Percentiles rank a stretch among this genome's conserved stretches.
Conservation (phyloP, 495 filamentous ascomycete genomes). For the Penicillium parvum region DNA sequence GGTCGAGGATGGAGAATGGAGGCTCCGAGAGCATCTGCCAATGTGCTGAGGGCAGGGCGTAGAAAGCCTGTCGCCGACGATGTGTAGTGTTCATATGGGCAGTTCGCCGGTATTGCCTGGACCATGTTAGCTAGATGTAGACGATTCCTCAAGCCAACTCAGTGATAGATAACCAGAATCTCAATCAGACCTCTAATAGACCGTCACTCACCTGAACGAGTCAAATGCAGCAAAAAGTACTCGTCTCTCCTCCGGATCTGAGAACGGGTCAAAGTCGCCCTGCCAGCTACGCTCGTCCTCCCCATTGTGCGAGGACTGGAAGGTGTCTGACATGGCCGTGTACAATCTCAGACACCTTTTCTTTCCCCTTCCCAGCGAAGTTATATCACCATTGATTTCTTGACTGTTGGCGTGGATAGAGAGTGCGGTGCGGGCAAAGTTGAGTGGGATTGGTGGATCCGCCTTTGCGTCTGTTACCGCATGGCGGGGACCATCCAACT, state of each 20-base stretch:
- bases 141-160: too few relatives aligned
- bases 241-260: constrained; percentile 68
- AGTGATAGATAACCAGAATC: too few relatives aligned
- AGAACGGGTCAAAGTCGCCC: constrained; percentile 56
- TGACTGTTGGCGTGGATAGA: too few relatives aligned
- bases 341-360: neutral
- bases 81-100: constrained; percentile 88
- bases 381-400: too few relatives aligned
- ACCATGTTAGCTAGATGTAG: too few relatives aligned
- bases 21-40: constrained; percentile 73
- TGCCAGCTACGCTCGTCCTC: constrained; percentile 45
- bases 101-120: constrained; percentile 74
- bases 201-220: constrained; percentile 71
- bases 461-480: constrained; percentile 12
- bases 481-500: constrained; percentile 14
- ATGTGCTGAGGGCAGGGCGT: constrained; percentile 76
- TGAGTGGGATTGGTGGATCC: constrained; percentile 18
- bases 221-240: constrained; percentile 75
- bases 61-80: constrained; percentile 82
- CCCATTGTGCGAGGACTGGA: constrained; percentile 10
- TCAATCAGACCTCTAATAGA: too few relatives aligned
- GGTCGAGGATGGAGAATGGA: constrained; percentile 77
- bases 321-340: constrained; percentile 15
- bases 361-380: too few relatives aligned
- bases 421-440: constrained; percentile 15